Conservation (phyloP, 192 early-diverging fungal species). For the Chytriomyces confervae region DNA sequence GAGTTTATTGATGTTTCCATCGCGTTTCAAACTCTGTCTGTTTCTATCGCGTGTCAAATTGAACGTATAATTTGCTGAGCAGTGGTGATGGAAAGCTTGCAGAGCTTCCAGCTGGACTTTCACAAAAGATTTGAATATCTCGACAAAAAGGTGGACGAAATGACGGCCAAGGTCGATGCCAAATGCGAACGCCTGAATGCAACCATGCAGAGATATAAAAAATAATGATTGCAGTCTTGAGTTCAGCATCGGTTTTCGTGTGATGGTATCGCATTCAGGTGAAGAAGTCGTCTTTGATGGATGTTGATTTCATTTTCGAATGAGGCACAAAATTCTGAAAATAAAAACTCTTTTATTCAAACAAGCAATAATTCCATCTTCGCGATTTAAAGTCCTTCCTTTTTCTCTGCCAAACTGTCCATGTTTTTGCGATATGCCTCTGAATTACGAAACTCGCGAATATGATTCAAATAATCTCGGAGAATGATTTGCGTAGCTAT, state of each 20-base stretch:
- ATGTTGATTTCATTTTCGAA: background rate
- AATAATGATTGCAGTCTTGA: conserved; percentile 22
- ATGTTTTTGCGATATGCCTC: background rate
- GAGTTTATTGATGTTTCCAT: background rate
- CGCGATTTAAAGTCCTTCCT: background rate
- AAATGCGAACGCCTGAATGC: conserved; percentile 60
- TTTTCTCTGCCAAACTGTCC: background rate
- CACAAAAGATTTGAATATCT: conserved; percentile 54
- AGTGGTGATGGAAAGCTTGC: conserved; percentile 58
- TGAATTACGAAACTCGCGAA: background rate
- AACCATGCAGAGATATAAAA: conserved; percentile 49
- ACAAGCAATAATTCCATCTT: background rate
- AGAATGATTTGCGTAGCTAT: background rate
- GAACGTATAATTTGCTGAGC: background rate
- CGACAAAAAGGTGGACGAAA: conserved; percentile 58
- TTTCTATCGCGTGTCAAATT: background rate
- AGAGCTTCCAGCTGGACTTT: conserved; percentile 54
- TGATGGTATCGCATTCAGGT: background rate
- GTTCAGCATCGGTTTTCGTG: background rate
- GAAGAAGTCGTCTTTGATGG: background rate
- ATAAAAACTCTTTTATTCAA: background rate
- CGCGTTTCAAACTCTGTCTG: background rate
- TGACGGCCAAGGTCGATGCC: conserved; percentile 38
- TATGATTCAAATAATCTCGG: no score
- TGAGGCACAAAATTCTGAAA: background rate